Evolutionary conservation across 1,284 basidiomycete species (phyloP).

Genomic region (Paramarasmius palmivorus): DNA sequence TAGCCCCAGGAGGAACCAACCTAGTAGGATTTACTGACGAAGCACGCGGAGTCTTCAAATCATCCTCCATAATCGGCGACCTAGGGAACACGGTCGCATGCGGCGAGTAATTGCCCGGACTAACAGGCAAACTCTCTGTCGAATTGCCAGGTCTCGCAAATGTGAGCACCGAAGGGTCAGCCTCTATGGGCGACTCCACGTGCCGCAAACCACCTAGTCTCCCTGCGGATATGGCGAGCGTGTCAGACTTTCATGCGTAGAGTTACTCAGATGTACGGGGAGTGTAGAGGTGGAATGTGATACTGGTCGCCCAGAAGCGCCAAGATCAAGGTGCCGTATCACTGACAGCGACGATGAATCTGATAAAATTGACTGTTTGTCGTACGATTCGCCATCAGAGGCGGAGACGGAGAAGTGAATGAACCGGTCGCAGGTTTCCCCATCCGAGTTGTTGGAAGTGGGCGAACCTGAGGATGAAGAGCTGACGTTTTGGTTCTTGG

Average conservation of each 20-base stretch:
- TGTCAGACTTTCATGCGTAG: constrained; percentile 2
- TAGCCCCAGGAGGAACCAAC: neutral
- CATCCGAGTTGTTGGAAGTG: constrained; percentile 4
- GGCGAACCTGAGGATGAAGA: constrained; percentile 8
- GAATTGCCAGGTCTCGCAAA: constrained; percentile 72
- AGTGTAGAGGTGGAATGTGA: constrained; percentile 37
- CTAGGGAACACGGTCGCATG: neutral
- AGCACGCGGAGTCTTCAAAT: constrained; percentile 12
- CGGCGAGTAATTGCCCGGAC: neutral
- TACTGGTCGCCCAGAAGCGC: constrained; percentile 10
- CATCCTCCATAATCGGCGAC: constrained; percentile 6
- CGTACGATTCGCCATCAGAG: neutral
- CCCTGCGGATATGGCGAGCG: neutral
- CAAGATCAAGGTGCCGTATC: constrained; percentile 7
- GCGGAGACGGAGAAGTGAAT: constrained; percentile 10
- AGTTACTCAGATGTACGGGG: constrained; percentile 21
- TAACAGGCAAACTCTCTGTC: constrained; percentile 60
- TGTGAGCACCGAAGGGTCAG: constrained; percentile 66
- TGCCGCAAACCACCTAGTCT: neutral
- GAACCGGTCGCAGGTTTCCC: constrained; percentile 5
- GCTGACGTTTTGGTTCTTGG: neutral
- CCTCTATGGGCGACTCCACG: constrained; percentile 39
- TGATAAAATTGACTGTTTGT: neutral
- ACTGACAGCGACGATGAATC: neutral
- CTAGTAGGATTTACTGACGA: constrained; percentile 6